Base-by-base conservation (phyloP, 192 early-diverging fungal genomes). In the Thamnidium elegans region DNA sequence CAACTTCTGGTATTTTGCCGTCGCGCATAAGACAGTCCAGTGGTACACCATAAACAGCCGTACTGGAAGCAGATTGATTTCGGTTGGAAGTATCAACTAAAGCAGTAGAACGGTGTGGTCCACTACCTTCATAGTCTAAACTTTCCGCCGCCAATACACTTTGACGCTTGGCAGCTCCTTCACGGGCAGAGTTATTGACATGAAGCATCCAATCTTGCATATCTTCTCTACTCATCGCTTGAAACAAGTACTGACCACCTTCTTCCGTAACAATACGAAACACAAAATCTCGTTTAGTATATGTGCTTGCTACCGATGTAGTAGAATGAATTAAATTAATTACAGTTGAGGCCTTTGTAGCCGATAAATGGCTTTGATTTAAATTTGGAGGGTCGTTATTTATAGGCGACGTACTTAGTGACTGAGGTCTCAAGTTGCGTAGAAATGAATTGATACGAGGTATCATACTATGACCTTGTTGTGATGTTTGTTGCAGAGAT, bases 191-290 rank as follows among this genome's bases (percentile, higher is more conserved):
- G 50, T 84, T 83, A 45, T 85, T 85, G 69, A 91, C 83, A 2
- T 79, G 67, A 5, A 67, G 60, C 50, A 91, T 86, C 90, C 90
- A 91, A 63, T 82, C 85, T 26, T 87, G 72, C 90, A 91, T 89
- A 48, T 89, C 84, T 1, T 86, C 85, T 26, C 69, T 60, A 42
- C 83, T 84, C 1, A 84, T 69, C 8, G 85, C 87, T 75, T 89
- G 88, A 36, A 91, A 75, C 44, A 91, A 51, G 26, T 87, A 91
- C 77, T 89, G 88, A 0, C 84, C 90, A 10, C 90, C 90, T 78
- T 91, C 90, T 55, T 91, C 90, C 4, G 85, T 91, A 36, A 89
- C 81, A 62, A 91, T 81, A 20, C 87, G 87, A 70, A 91, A 91
- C n/a, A 91, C 88, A 73, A 73, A 86, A 42, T 87, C 86, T 31